Conservation (phyloP, 139 green algal genomes). For the Micromonas commoda region DNA sequence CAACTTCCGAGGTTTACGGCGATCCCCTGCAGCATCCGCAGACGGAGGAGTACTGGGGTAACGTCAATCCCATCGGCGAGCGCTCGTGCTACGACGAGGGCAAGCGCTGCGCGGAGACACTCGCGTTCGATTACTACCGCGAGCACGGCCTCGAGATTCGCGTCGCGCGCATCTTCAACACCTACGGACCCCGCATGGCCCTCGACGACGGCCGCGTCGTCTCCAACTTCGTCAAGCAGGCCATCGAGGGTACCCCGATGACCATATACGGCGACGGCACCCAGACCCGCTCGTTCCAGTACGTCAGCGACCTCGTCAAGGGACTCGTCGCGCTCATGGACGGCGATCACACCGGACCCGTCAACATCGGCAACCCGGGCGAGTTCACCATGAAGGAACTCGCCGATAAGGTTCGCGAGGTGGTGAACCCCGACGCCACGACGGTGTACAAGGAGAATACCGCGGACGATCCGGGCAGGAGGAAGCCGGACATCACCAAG, state of each 20-base stretch:
- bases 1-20: conserved; percentile 95
- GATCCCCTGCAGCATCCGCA: conserved; percentile 97
- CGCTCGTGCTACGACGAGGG: conserved; percentile 97
- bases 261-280: conserved; percentile 93
- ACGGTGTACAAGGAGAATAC: conserved; percentile 90
- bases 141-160: conserved; percentile 80
- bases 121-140: conserved; percentile 40
- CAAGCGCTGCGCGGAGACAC: conserved; percentile 93
- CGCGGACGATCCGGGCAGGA: conserved; percentile 77
- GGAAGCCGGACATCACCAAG: conserved; percentile 57
- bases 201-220: conserved; percentile 97
- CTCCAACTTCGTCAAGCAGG: conserved; percentile 92
- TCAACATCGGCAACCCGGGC: conserved; percentile 97
- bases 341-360: conserved; percentile 78
- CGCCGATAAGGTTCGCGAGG: conserved; percentile 73
- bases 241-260: conserved; percentile 44
- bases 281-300: conserved; percentile 94
- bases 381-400: conserved; percentile 99
- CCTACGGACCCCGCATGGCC: conserved; percentile 90
- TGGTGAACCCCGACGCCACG: conserved; percentile 69
- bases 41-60: conserved; percentile 96
- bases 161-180: conserved; percentile 99
- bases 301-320: conserved; percentile 77
- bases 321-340: conserved; percentile 55
- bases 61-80: conserved; percentile 97